Conservation (phyloP, 108 stramenopile species). For the Fragilaria radians region DNA sequence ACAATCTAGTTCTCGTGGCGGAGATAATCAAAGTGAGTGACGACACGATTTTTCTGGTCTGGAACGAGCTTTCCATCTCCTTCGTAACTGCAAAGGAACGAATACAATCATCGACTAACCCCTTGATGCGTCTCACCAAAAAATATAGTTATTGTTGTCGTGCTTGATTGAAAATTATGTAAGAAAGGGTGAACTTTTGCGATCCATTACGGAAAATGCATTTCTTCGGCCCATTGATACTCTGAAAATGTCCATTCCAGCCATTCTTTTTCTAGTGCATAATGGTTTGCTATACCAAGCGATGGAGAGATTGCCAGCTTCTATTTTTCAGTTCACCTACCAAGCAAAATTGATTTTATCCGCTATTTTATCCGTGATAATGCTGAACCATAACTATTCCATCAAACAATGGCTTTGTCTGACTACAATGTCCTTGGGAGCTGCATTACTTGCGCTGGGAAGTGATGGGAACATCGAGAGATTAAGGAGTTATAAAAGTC, state of each 20-base stretch:
- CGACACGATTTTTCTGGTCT: neutral
- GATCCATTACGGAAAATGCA: slow-evolving; percentile 39
- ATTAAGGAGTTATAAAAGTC: slow-evolving; percentile 7
- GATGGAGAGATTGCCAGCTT: slow-evolving; percentile 69
- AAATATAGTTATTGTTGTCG: slow-evolving; percentile 24
- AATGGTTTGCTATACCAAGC: slow-evolving; percentile 82
- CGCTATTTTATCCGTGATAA: slow-evolving; percentile 65
- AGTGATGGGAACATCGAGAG: neutral
- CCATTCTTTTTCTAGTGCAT: slow-evolving; percentile 75
- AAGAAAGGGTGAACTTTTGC: slow-evolving; percentile 32
- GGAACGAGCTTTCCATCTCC: neutral
- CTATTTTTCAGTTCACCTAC: slow-evolving; percentile 81
- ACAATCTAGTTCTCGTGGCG: slow-evolving; percentile 41
- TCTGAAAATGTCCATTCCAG: slow-evolving; percentile 60
- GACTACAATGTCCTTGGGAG: slow-evolving; percentile 64
- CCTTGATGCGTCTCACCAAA: neutral
- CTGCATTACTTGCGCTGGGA: slow-evolving; percentile 60
- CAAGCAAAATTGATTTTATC: slow-evolving; percentile 84
- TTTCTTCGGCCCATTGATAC: slow-evolving; percentile 55
- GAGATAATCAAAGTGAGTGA: slow-evolving; percentile 33
- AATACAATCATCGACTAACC: neutral
- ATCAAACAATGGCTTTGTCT: slow-evolving; percentile 68
- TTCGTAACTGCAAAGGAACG: too few relatives aligned
- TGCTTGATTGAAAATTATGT: slow-evolving; percentile 27
- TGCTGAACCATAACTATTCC: slow-evolving; percentile 58